phyloP scores from a whole-genome alignment of 2,329 filamentous ascomycete species.

The Colletotrichum godetiae region DNA sequence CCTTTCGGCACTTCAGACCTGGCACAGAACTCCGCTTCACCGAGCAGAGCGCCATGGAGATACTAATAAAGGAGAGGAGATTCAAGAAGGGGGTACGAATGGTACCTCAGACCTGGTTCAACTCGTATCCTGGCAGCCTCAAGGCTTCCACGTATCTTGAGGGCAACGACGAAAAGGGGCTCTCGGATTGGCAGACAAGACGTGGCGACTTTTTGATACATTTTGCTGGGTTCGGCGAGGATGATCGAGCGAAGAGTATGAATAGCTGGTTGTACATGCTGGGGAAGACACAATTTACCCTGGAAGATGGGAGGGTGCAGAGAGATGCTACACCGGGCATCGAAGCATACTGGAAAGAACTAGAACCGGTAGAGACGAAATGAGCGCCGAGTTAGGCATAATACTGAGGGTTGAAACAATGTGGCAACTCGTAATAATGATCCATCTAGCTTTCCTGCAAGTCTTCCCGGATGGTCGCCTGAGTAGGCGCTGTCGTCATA shows the following conservation, averaged over 20 bases:
- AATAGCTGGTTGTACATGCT: neutral
- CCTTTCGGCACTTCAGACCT: constrained; percentile 34
- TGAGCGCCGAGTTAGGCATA: accelerated
- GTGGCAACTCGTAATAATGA: no score
- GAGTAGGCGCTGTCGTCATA: no score
- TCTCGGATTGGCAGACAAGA: constrained; percentile 10
- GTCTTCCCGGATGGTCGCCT: no score
- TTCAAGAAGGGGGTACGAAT: constrained; percentile 14
- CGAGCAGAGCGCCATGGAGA: constrained; percentile 39
- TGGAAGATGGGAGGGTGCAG: neutral
- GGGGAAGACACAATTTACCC: neutral
- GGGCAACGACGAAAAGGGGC: neutral
- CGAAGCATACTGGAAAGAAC: neutral
- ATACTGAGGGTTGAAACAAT: no score
- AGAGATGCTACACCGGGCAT: neutral
- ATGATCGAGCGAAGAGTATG: neutral
- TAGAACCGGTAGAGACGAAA: neutral
- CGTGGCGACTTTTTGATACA: constrained; percentile 37
- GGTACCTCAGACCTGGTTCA: constrained; percentile 39
- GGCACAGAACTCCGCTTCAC: constrained; percentile 29
- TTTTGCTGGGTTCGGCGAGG: constrained; percentile 30
- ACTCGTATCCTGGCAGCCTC: constrained; percentile 29
- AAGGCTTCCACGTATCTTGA: neutral
- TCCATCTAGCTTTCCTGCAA: no score
- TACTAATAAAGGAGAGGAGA: constrained; percentile 26